Evolutionary conservation across 257 asterid species (phyloP).

Genomic region (Lycium barbarum): DNA sequence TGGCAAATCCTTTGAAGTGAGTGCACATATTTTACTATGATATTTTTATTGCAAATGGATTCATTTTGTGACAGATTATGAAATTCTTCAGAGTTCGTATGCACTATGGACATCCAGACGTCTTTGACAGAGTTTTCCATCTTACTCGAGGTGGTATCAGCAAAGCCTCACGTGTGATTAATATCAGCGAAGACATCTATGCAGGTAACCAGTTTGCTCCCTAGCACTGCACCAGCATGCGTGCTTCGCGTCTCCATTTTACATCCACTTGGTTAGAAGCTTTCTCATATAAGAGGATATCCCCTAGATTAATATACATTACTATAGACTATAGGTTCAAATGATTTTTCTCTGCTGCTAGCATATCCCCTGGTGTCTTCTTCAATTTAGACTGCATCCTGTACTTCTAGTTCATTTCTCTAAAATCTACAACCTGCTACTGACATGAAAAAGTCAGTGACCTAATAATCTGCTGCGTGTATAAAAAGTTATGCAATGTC

Average conservation of each 20-base stretch:
- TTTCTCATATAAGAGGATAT: background rate
- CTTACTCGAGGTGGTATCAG: constrained; percentile 98
- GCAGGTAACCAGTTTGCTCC: constrained; percentile 59
- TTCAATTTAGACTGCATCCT: constrained; percentile 1
- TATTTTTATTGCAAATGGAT: constrained; percentile 33
- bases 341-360: constrained; percentile 16
- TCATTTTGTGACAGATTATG: constrained; percentile 30
- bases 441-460: background rate
- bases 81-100: constrained; percentile 81
- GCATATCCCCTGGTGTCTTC: background rate
- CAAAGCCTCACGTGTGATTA: constrained; percentile 95
- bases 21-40: constrained; percentile 42
- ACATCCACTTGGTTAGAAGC: background rate
- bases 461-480: background rate
- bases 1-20: constrained; percentile 93
- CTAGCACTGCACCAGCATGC: background rate
- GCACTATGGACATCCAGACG: constrained; percentile 99
- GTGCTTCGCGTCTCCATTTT: background rate
- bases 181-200: constrained; percentile 94
- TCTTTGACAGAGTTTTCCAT: constrained; percentile 95
- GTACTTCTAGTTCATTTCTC: background rate
- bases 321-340: background rate
- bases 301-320: background rate
- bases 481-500: background rate
- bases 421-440: background rate